phyloP scores from a whole-genome alignment of 495 filamentous ascomycete species.

The Penicillium alfredii region DNA sequence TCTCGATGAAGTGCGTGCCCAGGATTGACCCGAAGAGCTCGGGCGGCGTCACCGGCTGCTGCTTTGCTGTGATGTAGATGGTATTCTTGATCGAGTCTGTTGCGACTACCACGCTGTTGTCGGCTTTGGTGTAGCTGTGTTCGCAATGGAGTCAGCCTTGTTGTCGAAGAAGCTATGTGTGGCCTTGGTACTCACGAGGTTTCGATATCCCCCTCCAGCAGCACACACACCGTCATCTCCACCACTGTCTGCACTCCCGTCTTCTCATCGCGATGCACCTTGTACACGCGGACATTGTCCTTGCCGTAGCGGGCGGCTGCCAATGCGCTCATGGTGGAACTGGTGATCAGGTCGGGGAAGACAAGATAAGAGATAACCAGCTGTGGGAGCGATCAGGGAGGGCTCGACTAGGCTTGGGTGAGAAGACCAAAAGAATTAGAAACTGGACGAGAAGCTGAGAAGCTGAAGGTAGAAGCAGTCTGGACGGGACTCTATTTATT shows the following conservation, averaged over 20 bases:
- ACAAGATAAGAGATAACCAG: conserved; percentile 2
- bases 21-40: conserved; percentile 86
- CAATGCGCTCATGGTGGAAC: conserved; percentile 39
- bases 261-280: conserved; percentile 73
- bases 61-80: conserved; percentile 88
- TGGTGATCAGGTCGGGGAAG: conserved; percentile 1
- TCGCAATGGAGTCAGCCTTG: conserved; percentile 5
- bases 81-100: conserved; percentile 99
- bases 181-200: conserved; percentile 55
- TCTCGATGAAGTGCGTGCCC: conserved; percentile 80
- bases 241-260: conserved; percentile 76
- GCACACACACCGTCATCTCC: conserved; percentile 89
- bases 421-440: too few relatives aligned
- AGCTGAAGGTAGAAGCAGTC: conserved; percentile 1
- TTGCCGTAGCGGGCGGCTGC: conserved; percentile 82
- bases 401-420: too few relatives aligned
- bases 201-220: conserved; percentile 88
- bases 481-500: conserved; percentile 13
- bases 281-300: conserved; percentile 97
- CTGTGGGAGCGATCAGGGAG: neutral
- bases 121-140: conserved; percentile 86
- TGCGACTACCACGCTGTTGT: conserved; percentile 92
- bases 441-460: conserved; percentile 1
- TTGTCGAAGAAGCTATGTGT: neutral
- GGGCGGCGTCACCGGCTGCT: conserved; percentile 85